phyloP scores from a whole-genome alignment of 169 alveolate species.

The Blepharisma undulans region DNA sequence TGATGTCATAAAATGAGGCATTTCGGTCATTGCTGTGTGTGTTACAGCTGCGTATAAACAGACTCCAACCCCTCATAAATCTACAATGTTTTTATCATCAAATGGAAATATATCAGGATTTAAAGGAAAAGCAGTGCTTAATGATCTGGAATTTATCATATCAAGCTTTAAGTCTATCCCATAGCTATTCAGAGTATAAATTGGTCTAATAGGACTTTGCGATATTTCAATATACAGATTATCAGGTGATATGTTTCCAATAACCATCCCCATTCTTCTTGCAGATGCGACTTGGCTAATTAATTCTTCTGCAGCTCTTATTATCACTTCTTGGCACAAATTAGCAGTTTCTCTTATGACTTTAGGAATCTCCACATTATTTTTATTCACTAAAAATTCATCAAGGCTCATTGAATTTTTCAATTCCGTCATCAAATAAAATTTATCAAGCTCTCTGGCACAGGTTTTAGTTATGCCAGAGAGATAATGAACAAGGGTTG shows the following conservation, averaged over 20 bases:
- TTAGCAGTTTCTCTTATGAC: background rate
- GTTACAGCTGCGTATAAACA: background rate
- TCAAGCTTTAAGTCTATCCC: conserved; percentile 3
- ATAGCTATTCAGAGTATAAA: background rate
- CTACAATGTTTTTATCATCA: background rate
- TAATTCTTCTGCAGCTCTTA: background rate
- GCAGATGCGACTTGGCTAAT: background rate
- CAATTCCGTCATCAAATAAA: background rate
- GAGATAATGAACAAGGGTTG: background rate
- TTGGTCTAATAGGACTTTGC: background rate
- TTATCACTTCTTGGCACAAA: background rate
- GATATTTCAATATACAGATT: background rate
- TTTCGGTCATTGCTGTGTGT: background rate
- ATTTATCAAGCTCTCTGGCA: background rate
- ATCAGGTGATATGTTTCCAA: background rate
- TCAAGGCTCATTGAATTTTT: background rate
- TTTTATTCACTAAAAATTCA: background rate
- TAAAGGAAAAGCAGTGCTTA: background rate
- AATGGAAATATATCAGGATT: background rate
- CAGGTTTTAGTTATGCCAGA: background rate
- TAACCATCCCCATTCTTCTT: background rate
- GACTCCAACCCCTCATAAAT: background rate
- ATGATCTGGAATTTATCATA: background rate
- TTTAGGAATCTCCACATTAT: background rate
- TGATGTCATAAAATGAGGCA: background rate